Conservation (phyloP, 495 filamentous ascomycete genomes). For the Trichoderma erinaceum region DNA sequence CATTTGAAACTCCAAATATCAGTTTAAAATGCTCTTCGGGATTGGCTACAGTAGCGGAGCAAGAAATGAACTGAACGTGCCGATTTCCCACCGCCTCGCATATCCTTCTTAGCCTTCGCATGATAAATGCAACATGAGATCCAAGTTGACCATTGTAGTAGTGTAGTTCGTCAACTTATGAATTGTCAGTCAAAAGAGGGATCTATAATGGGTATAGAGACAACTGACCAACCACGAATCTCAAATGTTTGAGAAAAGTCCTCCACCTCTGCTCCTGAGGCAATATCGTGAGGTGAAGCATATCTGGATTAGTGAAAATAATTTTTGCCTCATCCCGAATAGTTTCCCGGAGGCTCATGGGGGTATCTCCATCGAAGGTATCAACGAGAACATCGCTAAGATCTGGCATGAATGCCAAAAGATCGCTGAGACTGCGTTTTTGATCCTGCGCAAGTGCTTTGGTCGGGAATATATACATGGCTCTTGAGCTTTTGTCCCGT, state of each 20-base stretch:
- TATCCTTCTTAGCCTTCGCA: conserved; percentile 82
- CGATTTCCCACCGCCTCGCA: conserved; percentile 89
- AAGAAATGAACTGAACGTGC: conserved; percentile 88
- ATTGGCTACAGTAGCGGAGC: conserved; percentile 95
- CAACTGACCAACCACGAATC: conserved; percentile 71
- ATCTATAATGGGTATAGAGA: background rate
- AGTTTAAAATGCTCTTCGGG: conserved; percentile 87
- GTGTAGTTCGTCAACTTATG: conserved; percentile 70
- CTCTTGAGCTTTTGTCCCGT: conserved; percentile 64
- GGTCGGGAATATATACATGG: conserved; percentile 98
- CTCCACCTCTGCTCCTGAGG: conserved; percentile 90
- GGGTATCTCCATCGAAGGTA: conserved; percentile 94
- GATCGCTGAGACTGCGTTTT: conserved; percentile 75
- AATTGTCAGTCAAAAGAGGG: background rate
- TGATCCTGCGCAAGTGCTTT: conserved; percentile 98
- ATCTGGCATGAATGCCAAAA: conserved; percentile 71
- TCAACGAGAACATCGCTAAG: conserved; percentile 76
- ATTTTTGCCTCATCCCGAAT: conserved; percentile 87
- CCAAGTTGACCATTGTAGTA: conserved; percentile 96
- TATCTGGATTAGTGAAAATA: conserved; percentile 98
- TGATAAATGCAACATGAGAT: conserved; percentile 88
- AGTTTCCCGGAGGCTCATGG: conserved; percentile 65
- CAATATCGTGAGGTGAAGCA: conserved; percentile 92
- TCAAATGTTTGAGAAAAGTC: conserved; percentile 78
- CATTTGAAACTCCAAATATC: conserved; percentile 79